Base-by-base conservation (phyloP, 306 rosid genomes). In the Quercus parvula region DNA sequence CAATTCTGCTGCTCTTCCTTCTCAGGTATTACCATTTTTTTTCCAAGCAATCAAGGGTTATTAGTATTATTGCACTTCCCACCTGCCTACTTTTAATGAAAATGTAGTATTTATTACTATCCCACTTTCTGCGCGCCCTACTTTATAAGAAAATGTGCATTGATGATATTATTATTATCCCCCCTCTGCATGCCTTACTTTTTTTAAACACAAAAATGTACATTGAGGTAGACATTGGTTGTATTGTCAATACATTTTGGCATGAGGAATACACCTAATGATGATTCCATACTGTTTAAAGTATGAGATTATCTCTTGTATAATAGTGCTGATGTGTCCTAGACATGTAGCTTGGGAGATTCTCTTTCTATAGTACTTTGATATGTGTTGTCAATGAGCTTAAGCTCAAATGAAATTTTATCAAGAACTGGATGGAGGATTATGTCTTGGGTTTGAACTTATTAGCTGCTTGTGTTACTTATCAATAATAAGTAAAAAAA, bases 1-100 rank as follows among this genome's bases (percentile, higher is more conserved):
- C 90, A 81, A 92, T 75, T 91, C 94, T 73, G 83, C 85, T 84
- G 73, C 84, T 67, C 84, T 92, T 82, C 92, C 93, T 63, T 87
- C 85, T 27, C 90, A 91, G 93, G 98, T 91, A 86, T 52, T 52
- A 27, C 59, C 54, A 57, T 79, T 82, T 77, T 84, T 75, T 77
- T 75, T 8, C 46, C 17, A 24, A 70, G 61, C 61, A 82, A 70
- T 76, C 58, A 68, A 73, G 13, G 66, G 31, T 24, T 13, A 6
- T 63, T 18, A 64, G 38, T 30, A 64, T 22, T 49, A 49, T 12
- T 8, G 12, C 46, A 41, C 46, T 8, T 41, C 46, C 12, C 46
- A 41, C 12, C 2, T 0, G 12, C 9, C 46, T 41, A 41, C 11
- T 41, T 41, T 41, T 41, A 8, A 41, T 41, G 46, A 41, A 41